These are phyloP conservation scores for Chloris gayana DNA, from an alignment of 176 grass and related monocot genomes.

Conservation along the genomic window DNA sequence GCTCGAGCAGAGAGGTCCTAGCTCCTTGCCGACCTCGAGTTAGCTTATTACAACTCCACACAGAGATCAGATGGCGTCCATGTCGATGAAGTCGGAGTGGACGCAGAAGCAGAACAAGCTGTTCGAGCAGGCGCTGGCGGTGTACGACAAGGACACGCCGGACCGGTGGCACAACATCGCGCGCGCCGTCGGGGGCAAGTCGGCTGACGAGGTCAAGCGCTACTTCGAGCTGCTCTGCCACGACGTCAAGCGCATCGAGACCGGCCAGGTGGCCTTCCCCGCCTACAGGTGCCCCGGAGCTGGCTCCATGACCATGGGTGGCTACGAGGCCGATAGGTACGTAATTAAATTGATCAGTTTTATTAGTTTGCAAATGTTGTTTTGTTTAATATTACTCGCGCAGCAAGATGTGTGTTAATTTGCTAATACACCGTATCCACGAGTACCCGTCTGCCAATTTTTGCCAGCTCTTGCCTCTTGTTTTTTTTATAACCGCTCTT, in stretches of 20 bases:
- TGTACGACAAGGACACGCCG: slow-evolving; percentile 62
- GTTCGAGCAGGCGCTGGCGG: slow-evolving; percentile 72
- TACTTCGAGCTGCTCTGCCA: slow-evolving; percentile 63
- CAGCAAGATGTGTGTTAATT: too few relatives aligned
- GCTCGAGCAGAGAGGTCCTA: neutral
- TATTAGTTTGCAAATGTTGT: neutral
- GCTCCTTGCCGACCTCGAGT: neutral
- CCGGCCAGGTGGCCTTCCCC: slow-evolving; percentile 57
- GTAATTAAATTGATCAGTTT: neutral
- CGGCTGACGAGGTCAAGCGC: slow-evolving; percentile 61
- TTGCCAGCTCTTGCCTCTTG: too few relatives aligned
- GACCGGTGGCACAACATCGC: slow-evolving; percentile 80
- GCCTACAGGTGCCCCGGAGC: slow-evolving; percentile 42
- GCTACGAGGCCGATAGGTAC: slow-evolving; percentile 52
- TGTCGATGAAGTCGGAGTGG: slow-evolving; percentile 56
- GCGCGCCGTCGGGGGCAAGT: slow-evolving; percentile 57
- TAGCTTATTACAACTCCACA: neutral
- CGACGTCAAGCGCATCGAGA: slow-evolving; percentile 66
- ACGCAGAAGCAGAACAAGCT: slow-evolving; percentile 64
- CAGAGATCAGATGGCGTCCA: slow-evolving; percentile 49
- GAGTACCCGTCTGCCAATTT: too few relatives aligned
- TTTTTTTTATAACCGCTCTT: too few relatives aligned
- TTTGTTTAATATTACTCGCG: too few relatives aligned
- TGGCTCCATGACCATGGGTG: slow-evolving; percentile 10
- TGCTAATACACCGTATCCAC: too few relatives aligned